Base-by-base conservation (phyloP, 148 eudicot genomes). In the Chenopodium album region DNA sequence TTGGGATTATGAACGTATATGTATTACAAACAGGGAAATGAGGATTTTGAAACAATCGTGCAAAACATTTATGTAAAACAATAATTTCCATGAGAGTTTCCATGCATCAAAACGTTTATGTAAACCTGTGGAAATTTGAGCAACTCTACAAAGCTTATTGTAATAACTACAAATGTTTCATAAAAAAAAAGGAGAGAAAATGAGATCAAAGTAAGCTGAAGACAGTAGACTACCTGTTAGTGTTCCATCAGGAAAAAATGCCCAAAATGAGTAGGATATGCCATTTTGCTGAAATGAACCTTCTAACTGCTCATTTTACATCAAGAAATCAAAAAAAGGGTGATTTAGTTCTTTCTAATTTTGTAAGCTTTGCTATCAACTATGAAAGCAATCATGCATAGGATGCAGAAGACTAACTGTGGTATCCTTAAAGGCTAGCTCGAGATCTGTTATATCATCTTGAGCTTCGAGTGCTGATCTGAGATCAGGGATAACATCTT, bases 221-320 rank as follows among this genome's bases (percentile, higher is more conserved):
- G 26, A 71, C 29, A 66, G 16, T 71, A 80, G 73, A 31, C 34
- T 89, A 90, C 98, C 98, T 65, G 90, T 90, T 80, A 94, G 91
- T 84, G 37, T 82, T 83, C 98, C 98, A 82, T 89, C 88, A 9
- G 94, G 92, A 84, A 94, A 94, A 85, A 92, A 91, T 31, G 98
- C 98, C 98, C 98, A 94, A 79, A 92, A 94, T 62, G 90, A 23
- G 78, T 92, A 90, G 67, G 94, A 86, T 79, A 47, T 83, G 62
- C 79, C 92, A 48, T 89, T 87, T 83, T 92, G 91, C 83, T 84
- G 44, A 81, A 94, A 94, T 9, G 91, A 91, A 73, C 98, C 98
- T 88, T 92, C 92, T 71, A 92, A 85, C 98, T 94, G 94, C 13
- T 73, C 80, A 84, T 44, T 74, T 28, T 32, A 31, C 11, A 67